A percentile compares a stretch with the other conserved stretches of the same genome.
Evolutionary conservation across 225 moss, liverwort and hornwort genomes (phyloP).

Genomic region (Pseudoscleropodium purum): DNA sequence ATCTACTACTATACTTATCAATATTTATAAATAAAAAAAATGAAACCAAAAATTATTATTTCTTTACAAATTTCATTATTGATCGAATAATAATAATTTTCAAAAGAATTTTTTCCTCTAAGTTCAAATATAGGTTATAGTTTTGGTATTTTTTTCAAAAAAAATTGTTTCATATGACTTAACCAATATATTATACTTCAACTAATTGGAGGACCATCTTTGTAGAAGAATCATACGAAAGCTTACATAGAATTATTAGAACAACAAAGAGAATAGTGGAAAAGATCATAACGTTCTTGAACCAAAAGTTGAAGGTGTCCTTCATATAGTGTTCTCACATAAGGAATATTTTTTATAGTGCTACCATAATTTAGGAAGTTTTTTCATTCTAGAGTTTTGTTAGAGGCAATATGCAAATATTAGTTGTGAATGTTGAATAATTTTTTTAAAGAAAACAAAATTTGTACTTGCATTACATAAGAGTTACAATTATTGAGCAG

Average conservation of each 20-base stretch:
- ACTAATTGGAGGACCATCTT: background rate
- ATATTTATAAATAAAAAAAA: no score
- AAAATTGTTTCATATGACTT: background rate
- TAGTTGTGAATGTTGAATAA: background rate
- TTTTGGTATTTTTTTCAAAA: background rate
- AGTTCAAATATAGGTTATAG: background rate
- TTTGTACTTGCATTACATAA: background rate
- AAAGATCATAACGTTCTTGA: background rate
- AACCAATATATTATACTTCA: background rate
- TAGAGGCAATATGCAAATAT: background rate
- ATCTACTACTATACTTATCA: background rate
- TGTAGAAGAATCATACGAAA: background rate
- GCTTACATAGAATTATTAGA: background rate
- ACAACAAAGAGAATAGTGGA: background rate
- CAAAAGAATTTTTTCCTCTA: background rate
- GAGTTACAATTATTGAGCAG: background rate
- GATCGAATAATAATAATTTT: background rate
- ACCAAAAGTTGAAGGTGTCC: background rate
- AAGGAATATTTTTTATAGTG: background rate
- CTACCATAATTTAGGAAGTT: background rate
- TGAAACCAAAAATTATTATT: no score
- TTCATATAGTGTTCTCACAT: fast-evolving
- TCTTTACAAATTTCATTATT: background rate
- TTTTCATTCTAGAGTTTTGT: background rate
- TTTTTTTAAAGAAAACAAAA: background rate